Conservation (phyloP, 352 stramenopile genomes). For the Hyaloperonospora brassicae region DNA sequence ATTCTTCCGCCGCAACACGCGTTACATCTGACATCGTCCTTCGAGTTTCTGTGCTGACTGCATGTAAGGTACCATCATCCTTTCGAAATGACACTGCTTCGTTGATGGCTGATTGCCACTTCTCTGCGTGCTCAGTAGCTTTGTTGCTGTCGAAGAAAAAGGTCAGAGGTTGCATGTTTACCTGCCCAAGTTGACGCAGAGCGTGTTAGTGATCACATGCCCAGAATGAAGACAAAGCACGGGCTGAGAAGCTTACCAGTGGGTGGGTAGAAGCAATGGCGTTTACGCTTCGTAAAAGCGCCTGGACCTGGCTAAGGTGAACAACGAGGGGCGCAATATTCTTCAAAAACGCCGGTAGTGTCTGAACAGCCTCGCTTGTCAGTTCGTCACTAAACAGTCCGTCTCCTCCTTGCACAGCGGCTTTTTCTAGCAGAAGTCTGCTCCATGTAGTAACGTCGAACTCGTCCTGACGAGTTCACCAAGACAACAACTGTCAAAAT, state of each 20-base stretch:
- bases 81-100: slow-evolving; percentile 2
- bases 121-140: slow-evolving; percentile 14
- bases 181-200: slow-evolving; percentile 5
- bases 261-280: slow-evolving; percentile 17
- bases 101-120: slow-evolving; percentile 16
- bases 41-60: slow-evolving; percentile 1
- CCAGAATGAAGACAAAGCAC: neutral
- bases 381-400: slow-evolving; percentile 23
- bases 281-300: slow-evolving; percentile 29
- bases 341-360: slow-evolving; percentile 34
- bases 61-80: neutral
- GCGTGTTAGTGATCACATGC: slow-evolving; percentile 2
- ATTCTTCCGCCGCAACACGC: slow-evolving; percentile 1
- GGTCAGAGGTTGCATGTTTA: slow-evolving; percentile 14
- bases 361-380: slow-evolving; percentile 13
- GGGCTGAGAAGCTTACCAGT: slow-evolving; percentile 13
- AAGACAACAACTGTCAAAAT: slow-evolving; percentile 6
- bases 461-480: slow-evolving; percentile 26
- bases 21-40: slow-evolving; percentile 1
- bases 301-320: slow-evolving; percentile 35
- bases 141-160: slow-evolving; percentile 11
- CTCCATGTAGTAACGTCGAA: slow-evolving; percentile 42
- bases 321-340: slow-evolving; percentile 17
- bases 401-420: slow-evolving; percentile 22
- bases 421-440: slow-evolving; percentile 23